Evolutionary conservation across 2,329 filamentous ascomycete species (phyloP).

Genomic region (Calonectria montana): DNA sequence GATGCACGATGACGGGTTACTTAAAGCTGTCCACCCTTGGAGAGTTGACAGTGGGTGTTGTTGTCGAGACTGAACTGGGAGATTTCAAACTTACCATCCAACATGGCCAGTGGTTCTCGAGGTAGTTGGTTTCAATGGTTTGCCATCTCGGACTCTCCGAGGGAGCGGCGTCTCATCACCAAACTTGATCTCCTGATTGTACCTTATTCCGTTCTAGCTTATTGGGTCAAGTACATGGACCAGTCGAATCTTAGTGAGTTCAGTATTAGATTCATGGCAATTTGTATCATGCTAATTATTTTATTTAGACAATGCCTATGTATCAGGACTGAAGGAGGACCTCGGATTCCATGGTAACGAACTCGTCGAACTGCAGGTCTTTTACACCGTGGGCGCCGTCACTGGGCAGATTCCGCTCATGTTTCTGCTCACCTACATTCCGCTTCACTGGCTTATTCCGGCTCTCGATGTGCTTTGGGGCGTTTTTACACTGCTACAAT

Average conservation of each 20-base stretch:
- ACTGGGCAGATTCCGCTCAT: conserved; percentile 63
- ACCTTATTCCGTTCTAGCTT: conserved; percentile 64
- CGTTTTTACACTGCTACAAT: conserved; percentile 67
- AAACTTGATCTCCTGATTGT: conserved; percentile 68
- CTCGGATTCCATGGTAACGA: conserved; percentile 63
- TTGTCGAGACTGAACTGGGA: not conserved
- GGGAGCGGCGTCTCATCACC: conserved; percentile 52
- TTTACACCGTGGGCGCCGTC: conserved; percentile 60
- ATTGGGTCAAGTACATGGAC: conserved; percentile 65
- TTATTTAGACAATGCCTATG: conserved; percentile 63
- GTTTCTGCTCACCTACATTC: conserved; percentile 58
- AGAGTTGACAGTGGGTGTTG: not conserved
- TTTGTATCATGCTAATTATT: not conserved
- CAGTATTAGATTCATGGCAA: not conserved
- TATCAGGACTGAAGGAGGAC: conserved; percentile 64
- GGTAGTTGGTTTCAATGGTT: conserved; percentile 55
- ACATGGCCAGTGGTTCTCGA: conserved; percentile 2
- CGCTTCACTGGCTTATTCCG: conserved; percentile 63
- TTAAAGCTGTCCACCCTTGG: not conserved
- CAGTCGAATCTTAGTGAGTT: conserved; percentile 63
- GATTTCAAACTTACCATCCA: not conserved
- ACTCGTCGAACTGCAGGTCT: conserved; percentile 65
- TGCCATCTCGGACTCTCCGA: conserved; percentile 56
- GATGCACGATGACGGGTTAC: not conserved
- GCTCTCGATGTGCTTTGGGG: conserved; percentile 65